A percentile compares a stretch with the other conserved stretches of the same genome.
phyloP scores from a whole-genome alignment of 257 asterid species.

The Lantana camara region DNA sequence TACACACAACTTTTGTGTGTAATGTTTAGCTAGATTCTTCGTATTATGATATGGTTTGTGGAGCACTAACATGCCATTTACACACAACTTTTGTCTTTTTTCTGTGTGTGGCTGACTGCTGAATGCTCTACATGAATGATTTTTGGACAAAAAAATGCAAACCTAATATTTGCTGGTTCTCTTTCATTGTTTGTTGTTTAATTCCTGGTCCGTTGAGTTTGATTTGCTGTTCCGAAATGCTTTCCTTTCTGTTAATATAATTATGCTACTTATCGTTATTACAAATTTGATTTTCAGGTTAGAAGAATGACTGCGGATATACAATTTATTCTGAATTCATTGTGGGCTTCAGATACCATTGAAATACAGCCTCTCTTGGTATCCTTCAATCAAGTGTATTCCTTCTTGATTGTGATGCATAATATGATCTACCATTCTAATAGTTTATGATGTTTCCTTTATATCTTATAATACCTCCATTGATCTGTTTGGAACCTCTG shows the following conservation, averaged over 20 bases:
- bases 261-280: neutral
- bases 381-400: neutral
- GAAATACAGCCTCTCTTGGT: slow-evolving; percentile 47
- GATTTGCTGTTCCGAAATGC: slow-evolving; percentile 17
- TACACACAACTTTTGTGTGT: slow-evolving; percentile 31
- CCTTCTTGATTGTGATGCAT: slow-evolving; percentile 19
- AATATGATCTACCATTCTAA: slow-evolving; percentile 1
- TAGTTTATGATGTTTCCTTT: neutral
- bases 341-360: slow-evolving; percentile 67
- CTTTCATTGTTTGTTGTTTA: neutral
- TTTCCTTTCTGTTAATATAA: slow-evolving; percentile 2
- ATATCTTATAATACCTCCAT: slow-evolving; percentile 16
- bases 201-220: neutral
- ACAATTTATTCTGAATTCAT: slow-evolving; percentile 66
- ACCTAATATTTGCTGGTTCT: neutral
- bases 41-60: slow-evolving; percentile 7
- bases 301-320: slow-evolving; percentile 66
- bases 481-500: slow-evolving; percentile 26
- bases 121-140: slow-evolving; percentile 10
- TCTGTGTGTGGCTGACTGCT: neutral
- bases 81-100: no score
- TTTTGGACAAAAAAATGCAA: neutral
- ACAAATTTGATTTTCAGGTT: slow-evolving; percentile 51
- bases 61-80: slow-evolving; percentile 6
- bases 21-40: slow-evolving; percentile 32